Conservation (phyloP, 192 early-diverging fungal species). For the Entophlyctis helioformis region DNA sequence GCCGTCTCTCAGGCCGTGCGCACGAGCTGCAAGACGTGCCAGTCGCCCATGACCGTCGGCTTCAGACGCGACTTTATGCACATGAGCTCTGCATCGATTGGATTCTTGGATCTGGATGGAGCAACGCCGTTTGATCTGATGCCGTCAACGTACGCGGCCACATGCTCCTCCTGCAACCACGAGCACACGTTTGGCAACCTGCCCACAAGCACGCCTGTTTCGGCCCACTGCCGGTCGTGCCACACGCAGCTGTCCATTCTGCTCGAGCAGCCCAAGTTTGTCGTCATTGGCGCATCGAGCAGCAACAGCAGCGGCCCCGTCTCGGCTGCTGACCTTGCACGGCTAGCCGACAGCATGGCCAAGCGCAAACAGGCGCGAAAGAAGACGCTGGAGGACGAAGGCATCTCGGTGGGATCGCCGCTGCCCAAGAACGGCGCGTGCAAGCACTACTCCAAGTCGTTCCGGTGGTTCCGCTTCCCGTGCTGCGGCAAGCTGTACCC, state of each 20-base stretch:
- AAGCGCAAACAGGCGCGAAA: conserved; percentile 43
- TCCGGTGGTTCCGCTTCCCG: conserved; percentile 85
- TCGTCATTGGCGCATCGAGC: background rate
- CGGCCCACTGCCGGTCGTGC: conserved; percentile 19
- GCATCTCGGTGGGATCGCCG: conserved; percentile 61
- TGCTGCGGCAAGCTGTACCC: conserved; percentile 77
- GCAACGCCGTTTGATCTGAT: conserved; percentile 60
- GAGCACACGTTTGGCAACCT: conserved; percentile 9
- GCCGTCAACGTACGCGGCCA: conserved; percentile 52
- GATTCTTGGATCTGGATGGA: conserved; percentile 62
- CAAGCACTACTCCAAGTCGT: conserved; percentile 74
- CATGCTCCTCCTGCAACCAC: conserved; percentile 58
- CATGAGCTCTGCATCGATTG: conserved; percentile 35
- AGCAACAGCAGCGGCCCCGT: too few species aligned
- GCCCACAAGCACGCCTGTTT: conserved; percentile 12
- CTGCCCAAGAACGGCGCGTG: conserved; percentile 71
- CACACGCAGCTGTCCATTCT: conserved; percentile 22
- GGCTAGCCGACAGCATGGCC: background rate
- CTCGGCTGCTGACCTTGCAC: too few species aligned
- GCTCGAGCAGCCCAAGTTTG: conserved; percentile 46
- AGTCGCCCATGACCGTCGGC: conserved; percentile 34
- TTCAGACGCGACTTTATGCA: conserved; percentile 56
- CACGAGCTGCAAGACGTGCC: conserved; percentile 46
- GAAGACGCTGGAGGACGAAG: conserved; percentile 33
- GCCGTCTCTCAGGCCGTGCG: conserved; percentile 20